A percentile compares a stretch with the other conserved stretches of the same genome.
Evolutionary conservation across 2,329 filamentous ascomycete species (phyloP).

Genomic region (Raffaelea deltoideospora): DNA sequence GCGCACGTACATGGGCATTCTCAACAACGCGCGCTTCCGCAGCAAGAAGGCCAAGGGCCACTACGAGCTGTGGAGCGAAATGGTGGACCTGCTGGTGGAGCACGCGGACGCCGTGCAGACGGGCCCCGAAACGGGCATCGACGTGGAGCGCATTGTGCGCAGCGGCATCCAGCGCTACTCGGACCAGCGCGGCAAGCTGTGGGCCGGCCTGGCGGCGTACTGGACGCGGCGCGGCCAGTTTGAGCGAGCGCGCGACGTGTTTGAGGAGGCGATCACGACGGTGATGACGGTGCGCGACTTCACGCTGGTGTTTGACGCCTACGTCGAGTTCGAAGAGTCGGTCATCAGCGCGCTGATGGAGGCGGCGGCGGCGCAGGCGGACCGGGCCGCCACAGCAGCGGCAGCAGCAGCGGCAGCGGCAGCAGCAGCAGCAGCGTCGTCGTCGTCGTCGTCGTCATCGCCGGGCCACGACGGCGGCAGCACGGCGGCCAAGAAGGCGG

Average conservation of each 20-base stretch:
- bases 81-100: slow-evolving; percentile 86
- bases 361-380: slow-evolving; percentile 62
- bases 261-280: slow-evolving; percentile 91
- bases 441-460: too few species aligned
- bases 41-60: slow-evolving; percentile 91
- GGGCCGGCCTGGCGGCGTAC: slow-evolving; percentile 89
- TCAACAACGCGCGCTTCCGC: slow-evolving; percentile 80
- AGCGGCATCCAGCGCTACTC: slow-evolving; percentile 84
- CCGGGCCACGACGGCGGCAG: too few species aligned
- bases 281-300: slow-evolving; percentile 99
- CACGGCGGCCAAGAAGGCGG: slow-evolving; percentile 76
- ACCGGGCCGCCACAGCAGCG: too few species aligned
- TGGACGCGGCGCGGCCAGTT: slow-evolving; percentile 91
- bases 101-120: slow-evolving; percentile 79
- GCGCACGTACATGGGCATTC: slow-evolving; percentile 75
- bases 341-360: slow-evolving; percentile 89
- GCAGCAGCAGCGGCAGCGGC: too few species aligned
- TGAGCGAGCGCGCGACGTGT: slow-evolving; percentile 81
- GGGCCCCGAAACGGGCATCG: slow-evolving; percentile 64
- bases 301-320: slow-evolving; percentile 89
- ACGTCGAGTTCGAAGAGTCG: slow-evolving; percentile 92
- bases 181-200: slow-evolving; percentile 87
- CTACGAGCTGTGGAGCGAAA: slow-evolving; percentile 94
- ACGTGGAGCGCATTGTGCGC: slow-evolving; percentile 82
- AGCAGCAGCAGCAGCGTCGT: too few species aligned